phyloP scores from a whole-genome alignment of 2,329 filamentous ascomycete genomes.

The Myotisia sp. region DNA sequence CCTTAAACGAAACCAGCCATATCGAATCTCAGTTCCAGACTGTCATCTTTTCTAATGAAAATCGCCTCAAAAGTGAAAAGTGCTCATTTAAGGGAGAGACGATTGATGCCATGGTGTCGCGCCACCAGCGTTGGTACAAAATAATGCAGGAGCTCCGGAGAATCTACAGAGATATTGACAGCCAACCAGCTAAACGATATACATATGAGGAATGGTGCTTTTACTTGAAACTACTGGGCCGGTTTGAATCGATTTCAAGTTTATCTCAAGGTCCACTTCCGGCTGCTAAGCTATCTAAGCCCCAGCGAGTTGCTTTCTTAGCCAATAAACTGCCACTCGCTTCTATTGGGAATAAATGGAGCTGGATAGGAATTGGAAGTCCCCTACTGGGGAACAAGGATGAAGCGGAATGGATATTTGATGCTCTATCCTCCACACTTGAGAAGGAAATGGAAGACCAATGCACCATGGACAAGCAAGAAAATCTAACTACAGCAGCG shows the following conservation, averaged over 20 bases:
- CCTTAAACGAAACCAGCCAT: slow-evolving; percentile 1
- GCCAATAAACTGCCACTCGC: slow-evolving; percentile 2
- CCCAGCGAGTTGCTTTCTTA: slow-evolving; percentile 3
- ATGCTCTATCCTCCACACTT: slow-evolving; percentile 25
- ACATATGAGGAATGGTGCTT: slow-evolving; percentile 35
- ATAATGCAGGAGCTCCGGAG: slow-evolving; percentile 27
- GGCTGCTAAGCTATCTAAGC: slow-evolving; percentile 4
- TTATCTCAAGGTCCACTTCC: slow-evolving; percentile 16
- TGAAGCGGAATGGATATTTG: slow-evolving; percentile 32
- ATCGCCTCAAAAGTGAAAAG: background rate
- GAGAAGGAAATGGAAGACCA: slow-evolving; percentile 25
- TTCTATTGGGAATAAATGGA: slow-evolving; percentile 19
- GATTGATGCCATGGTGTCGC: background rate
- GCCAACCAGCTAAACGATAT: slow-evolving; percentile 23
- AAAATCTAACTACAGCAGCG: background rate
- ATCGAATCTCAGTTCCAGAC: too few species aligned
- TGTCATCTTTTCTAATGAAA: too few species aligned
- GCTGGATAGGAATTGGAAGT: slow-evolving; percentile 27
- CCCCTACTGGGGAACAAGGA: slow-evolving; percentile 28
- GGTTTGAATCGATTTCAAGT: slow-evolving; percentile 28
- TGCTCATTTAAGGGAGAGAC: background rate
- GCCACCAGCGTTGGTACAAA: slow-evolving; percentile 31
- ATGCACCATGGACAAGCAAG: slow-evolving; percentile 8
- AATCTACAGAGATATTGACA: slow-evolving; percentile 24
- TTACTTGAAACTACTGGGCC: slow-evolving; percentile 35